These are phyloP conservation scores for Talaromyces marneffei DNA, from an alignment of 2,329 filamentous ascomycete genomes.

Conservation along the genomic window DNA sequence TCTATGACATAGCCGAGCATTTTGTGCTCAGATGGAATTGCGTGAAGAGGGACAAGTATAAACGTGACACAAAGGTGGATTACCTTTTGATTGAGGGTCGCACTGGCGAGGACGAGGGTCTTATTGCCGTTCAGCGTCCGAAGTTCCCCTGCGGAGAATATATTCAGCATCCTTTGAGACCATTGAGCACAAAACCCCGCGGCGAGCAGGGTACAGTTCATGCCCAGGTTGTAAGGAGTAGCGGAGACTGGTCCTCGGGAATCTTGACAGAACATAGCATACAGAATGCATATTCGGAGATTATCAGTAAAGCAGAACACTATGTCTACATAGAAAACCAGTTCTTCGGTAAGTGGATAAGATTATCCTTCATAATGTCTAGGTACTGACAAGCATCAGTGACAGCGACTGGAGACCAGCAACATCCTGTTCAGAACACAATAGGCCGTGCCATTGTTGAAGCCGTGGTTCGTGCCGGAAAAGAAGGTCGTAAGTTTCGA, in stretches of 20 bases:
- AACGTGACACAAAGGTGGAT: constrained; percentile 60
- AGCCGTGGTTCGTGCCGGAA: constrained; percentile 71
- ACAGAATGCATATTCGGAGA: constrained; percentile 74
- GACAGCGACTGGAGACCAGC: constrained; percentile 83
- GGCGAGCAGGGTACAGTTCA: constrained; percentile 66
- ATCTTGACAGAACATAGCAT: constrained; percentile 81
- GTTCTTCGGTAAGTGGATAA: constrained; percentile 65
- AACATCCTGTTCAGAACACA: constrained; percentile 77
- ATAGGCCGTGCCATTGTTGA: constrained; percentile 88
- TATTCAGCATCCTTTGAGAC: constrained; percentile 68
- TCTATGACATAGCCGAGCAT: constrained; percentile 92
- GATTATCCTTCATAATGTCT: not conserved
- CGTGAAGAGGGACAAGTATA: constrained; percentile 95
- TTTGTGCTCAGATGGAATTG: constrained; percentile 96
- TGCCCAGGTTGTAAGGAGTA: constrained; percentile 83
- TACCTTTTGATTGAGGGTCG: constrained; percentile 78
- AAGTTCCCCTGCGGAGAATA: constrained; percentile 87
- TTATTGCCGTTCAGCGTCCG: constrained; percentile 70
- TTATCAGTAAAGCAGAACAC: constrained; percentile 82
- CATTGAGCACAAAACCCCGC: constrained; percentile 51
- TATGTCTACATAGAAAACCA: constrained; percentile 98
- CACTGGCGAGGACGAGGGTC: constrained; percentile 21
- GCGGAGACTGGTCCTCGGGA: constrained; percentile 88
- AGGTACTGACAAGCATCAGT: constrained; percentile 36
- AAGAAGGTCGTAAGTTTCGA: constrained; percentile 71